Evolutionary conservation across 1,139 yeast species (phyloP), one percentile per base, ranked within the genome.

Genomic region (Debaryomyces nepalensis): DNA sequence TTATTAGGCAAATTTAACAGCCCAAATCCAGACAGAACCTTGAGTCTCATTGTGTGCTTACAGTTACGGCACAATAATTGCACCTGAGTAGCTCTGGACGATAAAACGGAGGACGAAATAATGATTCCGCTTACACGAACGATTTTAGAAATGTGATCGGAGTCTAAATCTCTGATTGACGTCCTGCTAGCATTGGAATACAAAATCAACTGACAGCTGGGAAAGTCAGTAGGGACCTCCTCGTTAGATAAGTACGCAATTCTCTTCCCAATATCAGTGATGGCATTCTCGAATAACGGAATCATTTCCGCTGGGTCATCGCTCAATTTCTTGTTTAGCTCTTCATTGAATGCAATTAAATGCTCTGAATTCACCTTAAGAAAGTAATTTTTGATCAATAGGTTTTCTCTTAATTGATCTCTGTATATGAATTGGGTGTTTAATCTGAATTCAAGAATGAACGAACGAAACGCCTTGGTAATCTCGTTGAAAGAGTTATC

Each of bases 51-150:
- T 4, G 95, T 81, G 58, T 91, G 95, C 51, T 90, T 81, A 67
- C 99, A 95, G 42, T 80, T 77, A 50, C 96, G 80, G 66, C 99
- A 95, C 73, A 91, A 83, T 46, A 95, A 70, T 54, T 88, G 93
- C 22, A 91, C 81, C 43, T 74, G 75, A 0, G 96, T 87, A 20
- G 98, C 97, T 57, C 95, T 83, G 3, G 98, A 90, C 23, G 88
- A 77, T 45, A 93, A 74, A 15, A 95, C 93, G 2, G 97, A 87
- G 0, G 98, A 88, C 29, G 95, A 87, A 45, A 95, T 93, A 53
- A 95, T 79, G 52, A 95, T 95, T 33, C 99, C 99, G 30, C 96
- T 88, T 26, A 95, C 82, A 44, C 97, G 77, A 26, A 95, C 95
- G 46, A 95, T 84, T 64, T 87, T 87, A 26, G 97, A 82, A 48